A percentile compares a stretch with the other conserved stretches of the same genome.
Conservation (phyloP, 805 yeast genomes). For the Candida nanaspora region DNA sequence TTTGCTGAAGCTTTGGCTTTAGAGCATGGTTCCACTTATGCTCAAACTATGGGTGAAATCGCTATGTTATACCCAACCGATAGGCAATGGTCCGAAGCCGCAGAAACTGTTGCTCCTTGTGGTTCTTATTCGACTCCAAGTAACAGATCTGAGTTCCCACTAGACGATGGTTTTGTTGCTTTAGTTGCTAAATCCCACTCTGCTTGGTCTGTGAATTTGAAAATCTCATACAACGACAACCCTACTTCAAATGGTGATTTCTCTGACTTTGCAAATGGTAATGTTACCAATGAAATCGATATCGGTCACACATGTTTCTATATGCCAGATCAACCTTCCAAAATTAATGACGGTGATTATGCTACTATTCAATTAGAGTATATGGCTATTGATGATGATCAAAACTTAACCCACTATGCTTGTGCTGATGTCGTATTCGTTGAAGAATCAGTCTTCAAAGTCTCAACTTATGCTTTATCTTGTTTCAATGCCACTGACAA, state of each 20-base stretch:
- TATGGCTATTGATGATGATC: conserved; percentile 33
- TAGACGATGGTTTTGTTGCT: conserved; percentile 40
- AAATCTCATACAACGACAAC: conserved; percentile 31
- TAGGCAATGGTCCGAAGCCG: conserved; percentile 39
- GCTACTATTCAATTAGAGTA: conserved; percentile 40
- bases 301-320: conserved; percentile 41
- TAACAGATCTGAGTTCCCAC: conserved; percentile 38
- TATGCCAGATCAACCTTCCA: conserved; percentile 34
- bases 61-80: conserved; percentile 34
- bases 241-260: conserved; percentile 35
- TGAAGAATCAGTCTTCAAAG: conserved; percentile 31
- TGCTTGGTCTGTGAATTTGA: conserved; percentile 31
- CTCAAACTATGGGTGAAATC: conserved; percentile 32
- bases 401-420: conserved; percentile 36
- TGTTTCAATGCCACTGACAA: conserved; percentile 37
- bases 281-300: conserved; percentile 31
- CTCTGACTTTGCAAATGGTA: conserved; percentile 31
- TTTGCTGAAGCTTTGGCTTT: conserved; percentile 26
- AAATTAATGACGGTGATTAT: conserved; percentile 29
- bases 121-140: conserved; percentile 28
- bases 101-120: conserved; percentile 39
- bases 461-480: conserved; percentile 24
- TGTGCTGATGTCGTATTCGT: conserved; percentile 40
- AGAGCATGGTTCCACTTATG: conserved; percentile 29
- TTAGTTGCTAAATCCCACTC: conserved; percentile 34